Base-by-base conservation (phyloP, 2,329 filamentous ascomycete species). In the Myriosclerotinia scirpicola region DNA sequence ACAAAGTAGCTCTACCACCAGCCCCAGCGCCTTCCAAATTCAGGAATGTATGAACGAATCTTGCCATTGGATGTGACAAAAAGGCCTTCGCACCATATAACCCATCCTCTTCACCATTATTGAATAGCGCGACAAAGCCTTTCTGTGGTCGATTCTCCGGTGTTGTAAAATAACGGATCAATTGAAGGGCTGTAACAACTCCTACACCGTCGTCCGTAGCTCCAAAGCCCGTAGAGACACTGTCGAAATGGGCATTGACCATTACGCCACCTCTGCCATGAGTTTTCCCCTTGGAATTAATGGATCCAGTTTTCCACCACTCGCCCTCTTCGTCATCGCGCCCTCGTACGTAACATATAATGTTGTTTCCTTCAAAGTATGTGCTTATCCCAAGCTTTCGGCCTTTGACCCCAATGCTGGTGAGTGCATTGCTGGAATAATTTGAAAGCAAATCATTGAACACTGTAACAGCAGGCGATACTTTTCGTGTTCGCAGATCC, bases 1-100 rank as follows among this genome's bases (percentile, higher is more conserved):
- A 98, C 2, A 98, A 81, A 14, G 90, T 90, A 4, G 94, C 93
- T 67, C 92, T 85, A 0, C 94, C 93, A 14, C 95, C 95, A 15
- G 94, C 94, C 60, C 94, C 95, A 52, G 94, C 94, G 15, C 95
- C 95, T 78, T 99, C 95, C 20, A 99, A 85, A 73, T 99, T 99
- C 71, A 98, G 81, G 75, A 99, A 98, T 0, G 92, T 92, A 75
- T 93, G 90, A 12, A 92, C 85, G 66, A 96, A 90, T 63, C 86
- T 87, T 14, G 92, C 87, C 69, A 97, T 82, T 0, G 93, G 91
- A 76, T 93, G 92, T 71, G 92, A 87, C 38, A 90, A 88, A 75
- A 96, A 97, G 7, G 90, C 93, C 68, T 87, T 86, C 8, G 94
- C 93, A 0, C 95, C 95, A 71, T 96, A 91, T 14, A 98, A 81